Evolutionary conservation across 352 stramenopile species (phyloP).

Genomic region (Elongisporangium undulatum): DNA sequence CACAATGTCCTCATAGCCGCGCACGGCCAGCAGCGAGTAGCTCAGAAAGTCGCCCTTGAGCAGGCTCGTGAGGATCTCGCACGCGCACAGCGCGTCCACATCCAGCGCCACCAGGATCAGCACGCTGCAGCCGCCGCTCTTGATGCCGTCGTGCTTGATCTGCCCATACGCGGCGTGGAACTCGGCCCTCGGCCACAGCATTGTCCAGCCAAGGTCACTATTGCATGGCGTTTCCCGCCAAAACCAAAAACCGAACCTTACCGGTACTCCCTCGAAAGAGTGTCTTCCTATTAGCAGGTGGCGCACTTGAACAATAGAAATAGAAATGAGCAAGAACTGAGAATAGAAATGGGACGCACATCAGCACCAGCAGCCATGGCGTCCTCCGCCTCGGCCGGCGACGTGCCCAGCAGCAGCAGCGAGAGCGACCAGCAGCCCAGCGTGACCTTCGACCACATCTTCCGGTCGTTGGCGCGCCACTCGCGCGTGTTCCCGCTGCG

Average conservation of each 20-base stretch:
- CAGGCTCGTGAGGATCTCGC: slow-evolving; percentile 89
- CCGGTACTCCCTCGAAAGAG: neutral
- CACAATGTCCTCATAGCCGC: slow-evolving; percentile 83
- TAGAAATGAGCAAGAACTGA: neutral
- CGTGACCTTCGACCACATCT: slow-evolving; percentile 38
- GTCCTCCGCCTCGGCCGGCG: neutral
- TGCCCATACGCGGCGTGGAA: slow-evolving; percentile 83
- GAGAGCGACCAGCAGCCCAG: neutral
- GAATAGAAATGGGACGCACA: neutral
- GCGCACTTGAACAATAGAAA: neutral
- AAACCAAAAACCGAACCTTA: neutral
- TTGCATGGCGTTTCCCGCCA: slow-evolving; percentile 7
- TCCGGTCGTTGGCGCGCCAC: slow-evolving; percentile 41
- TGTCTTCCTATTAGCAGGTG: neutral
- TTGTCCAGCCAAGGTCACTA: slow-evolving; percentile 8
- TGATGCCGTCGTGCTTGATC: slow-evolving; percentile 75
- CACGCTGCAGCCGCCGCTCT: slow-evolving; percentile 72
- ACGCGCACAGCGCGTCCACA: slow-evolving; percentile 93
- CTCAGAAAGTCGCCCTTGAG: slow-evolving; percentile 74
- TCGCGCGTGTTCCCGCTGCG: slow-evolving; percentile 60
- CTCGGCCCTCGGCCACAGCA: slow-evolving; percentile 84
- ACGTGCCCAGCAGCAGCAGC: neutral
- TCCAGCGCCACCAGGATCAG: slow-evolving; percentile 93
- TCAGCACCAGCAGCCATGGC: neutral
- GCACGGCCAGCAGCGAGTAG: slow-evolving; percentile 70